These are phyloP conservation scores for Platismatia glauca DNA, from an alignment of 495 filamentous ascomycete genomes.

Conservation along the genomic window DNA sequence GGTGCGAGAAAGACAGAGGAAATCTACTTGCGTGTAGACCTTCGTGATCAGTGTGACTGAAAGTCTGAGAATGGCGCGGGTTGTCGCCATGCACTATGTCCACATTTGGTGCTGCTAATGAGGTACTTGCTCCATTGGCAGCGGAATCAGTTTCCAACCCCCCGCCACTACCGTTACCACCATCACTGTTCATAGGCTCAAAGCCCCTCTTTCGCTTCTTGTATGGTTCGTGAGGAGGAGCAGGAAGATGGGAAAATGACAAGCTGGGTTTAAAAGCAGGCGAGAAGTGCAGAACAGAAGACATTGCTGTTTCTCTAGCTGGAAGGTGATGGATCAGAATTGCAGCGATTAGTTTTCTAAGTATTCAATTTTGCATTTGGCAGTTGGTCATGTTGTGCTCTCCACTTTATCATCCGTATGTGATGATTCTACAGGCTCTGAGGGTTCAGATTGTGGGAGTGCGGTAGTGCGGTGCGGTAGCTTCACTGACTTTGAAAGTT, in stretches of 20 bases:
- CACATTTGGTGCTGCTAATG: not conserved
- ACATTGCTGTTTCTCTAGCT: not conserved
- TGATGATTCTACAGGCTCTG: no score
- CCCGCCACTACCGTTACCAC: not conserved
- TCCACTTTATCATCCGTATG: no score
- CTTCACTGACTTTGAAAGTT: no score
- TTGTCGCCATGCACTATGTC: slow-evolving; percentile 35
- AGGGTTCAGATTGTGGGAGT: not conserved
- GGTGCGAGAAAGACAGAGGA: slow-evolving; percentile 30
- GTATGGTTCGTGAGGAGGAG: not conserved
- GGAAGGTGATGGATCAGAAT: not conserved
- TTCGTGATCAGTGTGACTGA: slow-evolving; percentile 37
- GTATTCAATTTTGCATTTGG: not conserved
- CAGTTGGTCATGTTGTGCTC: not conserved
- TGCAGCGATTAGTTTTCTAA: not conserved
- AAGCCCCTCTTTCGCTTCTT: slow-evolving; percentile 10
- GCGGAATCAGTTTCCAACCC: not conserved
- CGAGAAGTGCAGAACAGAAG: slow-evolving; percentile 8
- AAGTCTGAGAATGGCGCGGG: slow-evolving; percentile 39
- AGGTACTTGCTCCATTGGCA: not conserved
- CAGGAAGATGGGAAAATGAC: not conserved
- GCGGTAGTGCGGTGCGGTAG: no score
- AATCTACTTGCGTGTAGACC: slow-evolving; percentile 38
- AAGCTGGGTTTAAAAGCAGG: slow-evolving; percentile 7
- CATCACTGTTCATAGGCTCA: not conserved